Conservation (phyloP, 2,329 filamentous ascomycete genomes). For the Monosporascus sp. region DNA sequence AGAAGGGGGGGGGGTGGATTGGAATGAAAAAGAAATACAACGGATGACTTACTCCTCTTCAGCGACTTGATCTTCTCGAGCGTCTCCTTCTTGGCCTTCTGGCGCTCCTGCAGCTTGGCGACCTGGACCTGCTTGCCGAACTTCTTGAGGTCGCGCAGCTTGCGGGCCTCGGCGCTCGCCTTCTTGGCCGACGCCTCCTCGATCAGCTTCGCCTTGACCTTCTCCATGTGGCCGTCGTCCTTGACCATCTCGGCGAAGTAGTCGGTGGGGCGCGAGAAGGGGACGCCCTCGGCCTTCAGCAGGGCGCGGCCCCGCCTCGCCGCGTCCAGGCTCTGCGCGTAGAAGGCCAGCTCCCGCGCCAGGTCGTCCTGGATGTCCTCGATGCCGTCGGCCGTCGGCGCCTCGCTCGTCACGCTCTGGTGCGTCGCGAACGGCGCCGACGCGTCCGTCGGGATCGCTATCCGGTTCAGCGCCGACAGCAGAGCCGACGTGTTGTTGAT, state of each 20-base stretch:
- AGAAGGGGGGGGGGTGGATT: slow-evolving; percentile 1
- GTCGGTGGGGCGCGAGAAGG: slow-evolving; percentile 85
- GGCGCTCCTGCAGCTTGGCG: slow-evolving; percentile 89
- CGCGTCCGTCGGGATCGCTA: slow-evolving; percentile 62
- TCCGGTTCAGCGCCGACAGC: slow-evolving; percentile 71
- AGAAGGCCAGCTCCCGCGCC: slow-evolving; percentile 87
- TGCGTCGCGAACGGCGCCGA: slow-evolving; percentile 77
- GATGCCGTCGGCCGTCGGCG: slow-evolving; percentile 62
- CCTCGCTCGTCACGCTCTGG: slow-evolving; percentile 67
- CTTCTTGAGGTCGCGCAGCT: slow-evolving; percentile 94
- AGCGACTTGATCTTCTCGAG: slow-evolving; percentile 92
- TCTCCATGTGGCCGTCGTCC: slow-evolving; percentile 96
- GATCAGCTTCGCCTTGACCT: slow-evolving; percentile 87
- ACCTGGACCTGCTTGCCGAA: slow-evolving; percentile 98
- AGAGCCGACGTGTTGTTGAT: slow-evolving; percentile 97
- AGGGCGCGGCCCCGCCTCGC: slow-evolving; percentile 67
- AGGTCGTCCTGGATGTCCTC: slow-evolving; percentile 86
- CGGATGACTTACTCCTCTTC: slow-evolving; percentile 78
- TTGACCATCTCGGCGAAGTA: slow-evolving; percentile 99
- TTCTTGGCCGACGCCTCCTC: slow-evolving; percentile 92
- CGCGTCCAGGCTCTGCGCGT: slow-evolving; percentile 80
- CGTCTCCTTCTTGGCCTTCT: slow-evolving; percentile 87
- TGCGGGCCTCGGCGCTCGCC: slow-evolving; percentile 83
- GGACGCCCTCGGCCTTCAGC: slow-evolving; percentile 75
- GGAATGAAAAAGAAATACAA: background rate